These are phyloP conservation scores for Alternaria solani DNA, from an alignment of 2,329 filamentous ascomycete species.

Conservation along the genomic window DNA sequence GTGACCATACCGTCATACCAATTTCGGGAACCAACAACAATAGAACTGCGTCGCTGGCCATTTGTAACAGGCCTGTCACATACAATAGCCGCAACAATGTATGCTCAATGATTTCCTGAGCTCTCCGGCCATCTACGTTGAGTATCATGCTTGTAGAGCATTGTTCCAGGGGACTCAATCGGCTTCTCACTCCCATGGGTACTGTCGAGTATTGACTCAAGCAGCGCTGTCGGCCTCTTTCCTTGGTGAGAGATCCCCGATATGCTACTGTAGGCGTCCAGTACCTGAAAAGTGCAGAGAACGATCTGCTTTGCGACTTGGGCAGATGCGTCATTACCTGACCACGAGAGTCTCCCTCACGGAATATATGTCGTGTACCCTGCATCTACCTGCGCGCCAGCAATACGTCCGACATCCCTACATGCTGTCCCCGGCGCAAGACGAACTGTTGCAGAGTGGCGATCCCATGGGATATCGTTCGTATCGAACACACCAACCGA, in stretches of 20 bases:
- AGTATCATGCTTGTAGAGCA: neutral
- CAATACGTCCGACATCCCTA: neutral
- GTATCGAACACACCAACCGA: neutral
- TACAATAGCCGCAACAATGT: neutral
- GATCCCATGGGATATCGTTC: neutral
- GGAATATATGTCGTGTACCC: neutral
- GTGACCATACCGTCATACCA: neutral
- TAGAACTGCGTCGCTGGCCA: neutral
- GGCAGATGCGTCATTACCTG: neutral
- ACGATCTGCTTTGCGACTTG: neutral
- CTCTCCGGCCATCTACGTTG: neutral
- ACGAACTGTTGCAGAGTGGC: neutral
- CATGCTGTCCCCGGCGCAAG: neutral
- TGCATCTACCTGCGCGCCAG: neutral
- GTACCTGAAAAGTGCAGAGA: neutral
- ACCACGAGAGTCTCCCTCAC: neutral
- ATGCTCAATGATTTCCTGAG: neutral
- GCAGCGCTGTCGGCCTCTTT: neutral
- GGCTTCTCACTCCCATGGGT: neutral
- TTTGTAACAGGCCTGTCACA: too few relatives aligned
- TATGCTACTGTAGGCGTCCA: neutral
- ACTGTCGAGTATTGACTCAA: neutral
- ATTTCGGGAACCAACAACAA: neutral
- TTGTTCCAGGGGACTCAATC: neutral
- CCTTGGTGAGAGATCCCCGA: neutral